phyloP scores from a whole-genome alignment of 1,284 basidiomycete species.

The Ustilago vetiveriae region DNA sequence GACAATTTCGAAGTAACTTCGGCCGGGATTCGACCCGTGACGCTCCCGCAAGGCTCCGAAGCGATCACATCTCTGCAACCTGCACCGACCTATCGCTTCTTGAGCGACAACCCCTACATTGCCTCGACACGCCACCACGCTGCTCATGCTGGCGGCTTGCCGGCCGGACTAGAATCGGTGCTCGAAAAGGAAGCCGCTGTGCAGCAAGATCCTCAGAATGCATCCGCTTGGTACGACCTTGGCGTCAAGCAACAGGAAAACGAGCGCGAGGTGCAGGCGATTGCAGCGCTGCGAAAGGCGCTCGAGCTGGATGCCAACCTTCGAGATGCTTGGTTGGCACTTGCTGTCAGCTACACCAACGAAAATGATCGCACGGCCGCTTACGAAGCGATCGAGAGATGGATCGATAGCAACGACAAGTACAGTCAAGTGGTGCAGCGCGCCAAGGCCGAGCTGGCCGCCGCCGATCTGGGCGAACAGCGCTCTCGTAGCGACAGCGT shows the following conservation, averaged over 20 bases:
- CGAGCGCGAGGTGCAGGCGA: constrained; percentile 90
- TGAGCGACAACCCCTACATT: constrained; percentile 62
- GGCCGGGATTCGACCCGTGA: constrained; percentile 46
- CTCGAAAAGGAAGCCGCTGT: constrained; percentile 90
- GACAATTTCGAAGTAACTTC: constrained; percentile 70
- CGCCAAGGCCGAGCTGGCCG: constrained; percentile 9
- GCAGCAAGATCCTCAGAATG: constrained; percentile 78
- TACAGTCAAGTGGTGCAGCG: constrained; percentile 70
- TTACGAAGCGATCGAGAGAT: constrained; percentile 81
- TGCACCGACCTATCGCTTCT: constrained; percentile 59
- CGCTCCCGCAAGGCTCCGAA: constrained; percentile 14
- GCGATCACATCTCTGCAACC: constrained; percentile 18
- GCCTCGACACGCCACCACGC: constrained; percentile 48
- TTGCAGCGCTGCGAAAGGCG: constrained; percentile 83
- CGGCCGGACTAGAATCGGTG: constrained; percentile 54
- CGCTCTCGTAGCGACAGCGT: constrained; percentile 29
- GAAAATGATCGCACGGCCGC: constrained; percentile 79
- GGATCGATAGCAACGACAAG: constrained; percentile 72
- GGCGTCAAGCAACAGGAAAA: constrained; percentile 99
- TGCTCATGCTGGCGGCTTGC: constrained; percentile 26
- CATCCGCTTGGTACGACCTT: constrained; percentile 85
- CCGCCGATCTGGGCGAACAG: constrained; percentile 1
- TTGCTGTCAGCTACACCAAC: constrained; percentile 92
- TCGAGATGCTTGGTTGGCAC: constrained; percentile 82
- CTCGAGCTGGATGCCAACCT: constrained; percentile 76